Conservation (phyloP, 108 stramenopile species). For the Seminavis robusta region DNA sequence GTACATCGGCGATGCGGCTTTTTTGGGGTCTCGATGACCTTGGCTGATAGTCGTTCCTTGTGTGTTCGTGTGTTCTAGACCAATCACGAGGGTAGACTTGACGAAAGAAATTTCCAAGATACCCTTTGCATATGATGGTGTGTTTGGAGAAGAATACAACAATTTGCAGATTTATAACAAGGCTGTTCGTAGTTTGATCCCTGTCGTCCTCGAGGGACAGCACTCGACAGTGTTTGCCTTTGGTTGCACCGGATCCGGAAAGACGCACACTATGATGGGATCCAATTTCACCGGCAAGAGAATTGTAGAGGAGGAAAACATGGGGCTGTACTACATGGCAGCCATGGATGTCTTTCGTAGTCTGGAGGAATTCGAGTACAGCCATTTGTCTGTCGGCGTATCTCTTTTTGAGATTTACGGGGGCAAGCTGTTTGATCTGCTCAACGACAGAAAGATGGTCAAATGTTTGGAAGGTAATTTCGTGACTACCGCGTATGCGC, state of each 20-base stretch:
- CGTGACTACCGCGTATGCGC: too few species aligned
- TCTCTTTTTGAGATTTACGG: conserved; percentile 98
- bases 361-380: conserved; percentile 46
- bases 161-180: conserved; percentile 81
- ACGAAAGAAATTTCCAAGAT: conserved; percentile 94
- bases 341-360: conserved; percentile 89
- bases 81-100: conserved; percentile 94
- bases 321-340: conserved; percentile 90
- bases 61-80: too few species aligned
- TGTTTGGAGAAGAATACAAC: conserved; percentile 69
- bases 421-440: conserved; percentile 92
- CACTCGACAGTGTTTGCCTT: conserved; percentile 93
- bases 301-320: conserved; percentile 56
- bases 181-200: conserved; percentile 81
- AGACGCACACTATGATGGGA: conserved; percentile 97
- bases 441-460: conserved; percentile 82
- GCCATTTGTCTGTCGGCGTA: conserved; percentile 66
- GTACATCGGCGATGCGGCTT: too few species aligned
- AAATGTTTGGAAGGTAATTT: conserved; percentile 95
- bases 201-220: conserved; percentile 82
- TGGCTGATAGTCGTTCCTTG: too few species aligned
- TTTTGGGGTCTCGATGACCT: too few species aligned
- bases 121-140: conserved; percentile 95
- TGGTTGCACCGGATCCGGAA: conserved; percentile 90
- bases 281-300: conserved; percentile 73